Evolutionary conservation across 768 basidiomycete genomes (phyloP).

Genomic region (Podaxis sp.): DNA sequence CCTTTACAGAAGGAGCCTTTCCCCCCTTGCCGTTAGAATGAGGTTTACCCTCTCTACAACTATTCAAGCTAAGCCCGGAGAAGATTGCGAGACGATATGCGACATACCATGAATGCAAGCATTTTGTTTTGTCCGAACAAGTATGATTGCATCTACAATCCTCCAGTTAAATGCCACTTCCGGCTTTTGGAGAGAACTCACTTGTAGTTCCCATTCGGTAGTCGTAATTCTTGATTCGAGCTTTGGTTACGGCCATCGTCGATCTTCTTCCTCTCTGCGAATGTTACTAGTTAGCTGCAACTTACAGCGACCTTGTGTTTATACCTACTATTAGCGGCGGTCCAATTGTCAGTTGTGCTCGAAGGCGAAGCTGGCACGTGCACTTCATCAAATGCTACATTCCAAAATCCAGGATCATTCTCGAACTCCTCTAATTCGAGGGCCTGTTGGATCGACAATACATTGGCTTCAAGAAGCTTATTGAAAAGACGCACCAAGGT

Average conservation of each 20-base stretch:
- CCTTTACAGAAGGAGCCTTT: conserved; percentile 8
- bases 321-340: neutral
- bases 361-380: neutral
- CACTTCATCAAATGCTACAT: conserved; percentile 42
- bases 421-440: conserved; percentile 66
- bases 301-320: neutral
- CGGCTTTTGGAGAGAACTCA: conserved; percentile 28
- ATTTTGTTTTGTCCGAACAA: conserved; percentile 76
- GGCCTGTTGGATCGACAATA: conserved; percentile 42
- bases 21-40: conserved; percentile 30
- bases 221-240: conserved; percentile 23
- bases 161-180: conserved; percentile 14
- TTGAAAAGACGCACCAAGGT: conserved; percentile 42
- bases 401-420: conserved; percentile 70
- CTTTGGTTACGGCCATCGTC: neutral
- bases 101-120: conserved; percentile 74
- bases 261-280: conserved; percentile 15
- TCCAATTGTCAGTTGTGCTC: neutral
- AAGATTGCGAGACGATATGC: neutral
- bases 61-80: conserved; percentile 26
- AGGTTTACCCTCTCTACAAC: conserved; percentile 72
- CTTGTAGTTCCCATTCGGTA: conserved; percentile 67
- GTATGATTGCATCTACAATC: conserved; percentile 68
- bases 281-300: neutral
- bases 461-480: neutral